phyloP scores from a whole-genome alignment of 2,329 filamentous ascomycete species.

The Arthrinium phaeospermum region DNA sequence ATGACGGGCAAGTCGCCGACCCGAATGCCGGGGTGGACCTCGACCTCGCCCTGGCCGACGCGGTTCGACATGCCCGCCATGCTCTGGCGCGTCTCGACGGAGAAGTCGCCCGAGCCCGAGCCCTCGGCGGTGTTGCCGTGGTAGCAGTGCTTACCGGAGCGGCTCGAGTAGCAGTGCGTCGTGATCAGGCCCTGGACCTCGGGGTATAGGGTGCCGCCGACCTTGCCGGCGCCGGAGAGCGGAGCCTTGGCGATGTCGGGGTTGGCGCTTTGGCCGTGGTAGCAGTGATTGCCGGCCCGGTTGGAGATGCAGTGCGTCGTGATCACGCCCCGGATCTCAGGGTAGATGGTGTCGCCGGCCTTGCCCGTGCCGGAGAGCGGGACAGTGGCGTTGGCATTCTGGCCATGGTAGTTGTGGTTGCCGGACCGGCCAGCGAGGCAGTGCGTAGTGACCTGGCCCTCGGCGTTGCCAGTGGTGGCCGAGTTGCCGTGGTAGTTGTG shows the following conservation, averaged over 20 bases:
- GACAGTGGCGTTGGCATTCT: neutral
- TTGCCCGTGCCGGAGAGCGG: neutral
- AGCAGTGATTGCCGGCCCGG: neutral
- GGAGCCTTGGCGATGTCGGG: too few relatives aligned
- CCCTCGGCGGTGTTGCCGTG: too few relatives aligned
- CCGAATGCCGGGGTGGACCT: neutral
- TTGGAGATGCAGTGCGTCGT: neutral
- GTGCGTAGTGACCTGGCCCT: neutral
- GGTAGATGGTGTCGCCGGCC: neutral
- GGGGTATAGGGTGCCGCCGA: too few relatives aligned
- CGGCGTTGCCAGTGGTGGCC: neutral
- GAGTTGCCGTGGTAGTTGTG: neutral
- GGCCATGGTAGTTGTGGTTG: neutral
- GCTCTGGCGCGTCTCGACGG: conserved; percentile 14
- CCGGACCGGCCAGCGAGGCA: neutral
- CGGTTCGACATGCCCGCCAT: conserved; percentile 20
- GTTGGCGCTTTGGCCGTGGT: neutral
- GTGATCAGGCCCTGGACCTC: too few relatives aligned
- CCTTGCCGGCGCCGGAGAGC: too few relatives aligned
- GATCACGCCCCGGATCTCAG: neutral
- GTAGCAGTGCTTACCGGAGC: too few relatives aligned
- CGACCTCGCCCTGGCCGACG: neutral
- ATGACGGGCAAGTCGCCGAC: neutral
- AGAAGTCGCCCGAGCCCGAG: neutral
- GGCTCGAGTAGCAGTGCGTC: too few relatives aligned